phyloP scores from a whole-genome alignment of 805 yeast genomes.

The Saturnispora diversa region DNA sequence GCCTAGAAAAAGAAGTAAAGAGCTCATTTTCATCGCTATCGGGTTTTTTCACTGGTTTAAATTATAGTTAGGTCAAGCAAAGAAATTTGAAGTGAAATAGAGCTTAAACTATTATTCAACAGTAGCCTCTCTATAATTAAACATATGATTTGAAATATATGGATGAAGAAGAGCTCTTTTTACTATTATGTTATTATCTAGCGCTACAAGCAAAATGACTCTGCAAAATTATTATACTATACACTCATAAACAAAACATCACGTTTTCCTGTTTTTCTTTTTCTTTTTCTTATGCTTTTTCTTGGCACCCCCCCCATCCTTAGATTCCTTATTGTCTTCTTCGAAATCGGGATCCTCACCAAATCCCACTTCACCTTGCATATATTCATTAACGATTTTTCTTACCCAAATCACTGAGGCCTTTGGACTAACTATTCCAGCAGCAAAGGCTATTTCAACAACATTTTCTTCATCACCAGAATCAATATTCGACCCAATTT shows the following conservation, averaged over 20 bases:
- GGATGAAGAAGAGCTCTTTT: too few relatives aligned
- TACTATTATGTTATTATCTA: too few relatives aligned
- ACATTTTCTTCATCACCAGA: constrained; percentile 10
- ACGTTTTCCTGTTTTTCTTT: constrained; percentile 11
- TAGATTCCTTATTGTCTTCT: not conserved
- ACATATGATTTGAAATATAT: too few relatives aligned
- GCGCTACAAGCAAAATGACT: too few relatives aligned
- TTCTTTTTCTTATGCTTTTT: constrained; percentile 4
- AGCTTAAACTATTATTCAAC: too few relatives aligned
- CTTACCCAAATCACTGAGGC: constrained; percentile 6
- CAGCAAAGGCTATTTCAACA: constrained; percentile 10
- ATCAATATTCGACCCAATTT: constrained; percentile 9
- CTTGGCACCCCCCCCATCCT: not conserved
- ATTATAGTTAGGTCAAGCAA: too few relatives aligned
- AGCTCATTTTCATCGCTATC: too few relatives aligned
- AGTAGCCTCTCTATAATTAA: too few relatives aligned
- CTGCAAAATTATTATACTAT: constrained; percentile 2
- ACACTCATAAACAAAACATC: not conserved
- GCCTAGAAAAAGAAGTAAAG: too few relatives aligned
- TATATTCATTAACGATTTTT: constrained; percentile 9
- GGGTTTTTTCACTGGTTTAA: too few relatives aligned
- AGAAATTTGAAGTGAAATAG: too few relatives aligned
- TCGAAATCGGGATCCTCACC: constrained; percentile 1
- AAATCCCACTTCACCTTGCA: constrained; percentile 35
- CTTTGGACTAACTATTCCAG: constrained; percentile 7